Percentiles rank a stretch among this genome's conserved stretches.
phyloP scores from a whole-genome alignment of 2,329 filamentous ascomycete genomes.

The Alternaria sp. region DNA sequence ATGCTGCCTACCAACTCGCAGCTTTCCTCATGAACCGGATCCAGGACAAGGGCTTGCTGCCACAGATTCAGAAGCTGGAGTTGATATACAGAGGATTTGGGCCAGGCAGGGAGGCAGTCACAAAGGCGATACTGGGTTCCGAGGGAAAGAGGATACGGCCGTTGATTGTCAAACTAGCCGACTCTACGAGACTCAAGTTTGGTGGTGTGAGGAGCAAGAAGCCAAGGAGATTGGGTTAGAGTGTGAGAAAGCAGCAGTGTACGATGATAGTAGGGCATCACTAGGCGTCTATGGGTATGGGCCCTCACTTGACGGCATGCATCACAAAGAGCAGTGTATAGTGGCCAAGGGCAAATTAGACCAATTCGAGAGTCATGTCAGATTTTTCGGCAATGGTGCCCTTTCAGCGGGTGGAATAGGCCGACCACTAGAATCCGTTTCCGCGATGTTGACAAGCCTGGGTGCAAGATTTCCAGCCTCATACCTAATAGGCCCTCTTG shows the following conservation, averaged over 20 bases:
- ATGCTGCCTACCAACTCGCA: conserved; percentile 89
- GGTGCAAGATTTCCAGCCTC: conserved; percentile 43
- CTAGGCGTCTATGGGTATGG: too few species aligned
- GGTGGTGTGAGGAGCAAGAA: conserved; percentile 88
- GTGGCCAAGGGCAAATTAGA: conserved; percentile 7
- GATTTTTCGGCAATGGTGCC: conserved; percentile 54
- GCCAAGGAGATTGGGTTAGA: conserved; percentile 78
- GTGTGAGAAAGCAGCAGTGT: neutral
- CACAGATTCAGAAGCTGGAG: conserved; percentile 80
- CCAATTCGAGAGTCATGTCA: conserved; percentile 40
- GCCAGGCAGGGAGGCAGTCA: conserved; percentile 83
- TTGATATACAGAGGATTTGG: conserved; percentile 88
- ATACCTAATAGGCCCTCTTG: conserved; percentile 44
- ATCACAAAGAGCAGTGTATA: conserved; percentile 10
- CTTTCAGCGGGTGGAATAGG: conserved; percentile 56
- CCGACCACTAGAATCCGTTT: conserved; percentile 55
- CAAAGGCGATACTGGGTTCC: conserved; percentile 85
- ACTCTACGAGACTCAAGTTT: conserved; percentile 92
- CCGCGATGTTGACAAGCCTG: conserved; percentile 48
- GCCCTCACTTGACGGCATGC: neutral
- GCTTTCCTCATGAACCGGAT: conserved; percentile 85
- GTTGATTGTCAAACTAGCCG: conserved; percentile 81
- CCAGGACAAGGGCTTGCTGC: conserved; percentile 79
- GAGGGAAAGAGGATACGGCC: conserved; percentile 81
- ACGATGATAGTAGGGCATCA: neutral